Evolutionary conservation across 2,329 filamentous ascomycete species (phyloP), one percentile per base, ranked within the genome.

Genomic region (Pestalotiopsis sp.): DNA sequence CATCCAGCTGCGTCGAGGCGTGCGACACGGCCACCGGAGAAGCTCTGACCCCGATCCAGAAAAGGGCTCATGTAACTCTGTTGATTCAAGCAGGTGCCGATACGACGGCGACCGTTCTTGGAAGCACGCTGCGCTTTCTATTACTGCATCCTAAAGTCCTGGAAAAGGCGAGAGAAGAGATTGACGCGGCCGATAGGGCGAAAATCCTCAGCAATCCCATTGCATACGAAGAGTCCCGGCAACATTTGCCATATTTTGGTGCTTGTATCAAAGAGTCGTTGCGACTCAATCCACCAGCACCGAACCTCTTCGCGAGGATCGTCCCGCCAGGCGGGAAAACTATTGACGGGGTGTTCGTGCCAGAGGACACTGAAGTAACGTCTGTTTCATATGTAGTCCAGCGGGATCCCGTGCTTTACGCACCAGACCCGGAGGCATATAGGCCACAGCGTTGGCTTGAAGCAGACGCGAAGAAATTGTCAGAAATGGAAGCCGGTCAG

Each of bases 401-500:
- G 27, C 66, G 78, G 4, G 70, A 79, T 61, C 73, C 70, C 17
- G 71, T 36, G 1, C 68, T 81, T 3, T 80, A 78, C 52, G 77
- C 76, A 9, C 73, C 75, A 4, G 77, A 80, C 68, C 74, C 77
- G 4, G 74, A 78, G 59, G 66, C 70, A 1, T 80, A 74, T 64
- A 69, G 70, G 7, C 79, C 79, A 11, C 78, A 79, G 68, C 70
- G 78, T 20, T 81, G 79, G 79, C 27, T 79, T 45, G 72, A 68
- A 25, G 52, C 23, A 36, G 69, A 63, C 4, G 62, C 58, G 20
- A 56, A 40, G 11, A 36, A 27, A 20, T 27, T 56, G 9, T 41
- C 58, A 1, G 70, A 69, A 58, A 67, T 72, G 41, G 69, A 74
- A n/a, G 67, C 67, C 12, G 49, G 59, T 4, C 70, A 68, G 64